A percentile compares a stretch with the other conserved stretches of the same genome.
phyloP scores from a whole-genome alignment of 805 yeast genomes.

The Starmera quercuum region DNA sequence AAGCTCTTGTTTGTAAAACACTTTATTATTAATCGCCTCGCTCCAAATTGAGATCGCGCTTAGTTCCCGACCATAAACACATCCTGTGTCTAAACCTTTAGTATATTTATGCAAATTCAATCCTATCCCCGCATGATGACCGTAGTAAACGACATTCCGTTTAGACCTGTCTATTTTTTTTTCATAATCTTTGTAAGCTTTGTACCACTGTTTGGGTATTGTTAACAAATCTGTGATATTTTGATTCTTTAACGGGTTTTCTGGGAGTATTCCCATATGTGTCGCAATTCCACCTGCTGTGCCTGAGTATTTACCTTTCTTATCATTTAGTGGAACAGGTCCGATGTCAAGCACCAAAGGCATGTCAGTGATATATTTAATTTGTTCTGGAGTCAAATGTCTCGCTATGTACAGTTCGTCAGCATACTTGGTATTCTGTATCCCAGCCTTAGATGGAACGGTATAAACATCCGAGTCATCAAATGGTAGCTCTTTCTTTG shows the following conservation, averaged over 20 bases:
- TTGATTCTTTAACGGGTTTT: constrained; percentile 32
- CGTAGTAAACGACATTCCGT: constrained; percentile 54
- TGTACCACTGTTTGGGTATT: constrained; percentile 60
- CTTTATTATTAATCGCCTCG: constrained; percentile 1
- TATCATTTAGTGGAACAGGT: constrained; percentile 32
- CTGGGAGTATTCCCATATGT: constrained; percentile 75
- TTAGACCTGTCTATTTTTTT: constrained; percentile 18
- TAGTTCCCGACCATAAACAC: constrained; percentile 67
- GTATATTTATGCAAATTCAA: constrained; percentile 56
- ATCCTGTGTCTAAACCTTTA: constrained; percentile 77
- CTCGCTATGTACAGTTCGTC: constrained; percentile 9
- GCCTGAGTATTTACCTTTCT: constrained; percentile 11
- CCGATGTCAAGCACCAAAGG: constrained; percentile 61
- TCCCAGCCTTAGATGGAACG: constrained; percentile 12
- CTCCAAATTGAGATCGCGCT: constrained; percentile 38
- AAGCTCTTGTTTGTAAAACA: constrained; percentile 4
- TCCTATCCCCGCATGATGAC: constrained; percentile 84
- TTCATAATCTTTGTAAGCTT: constrained; percentile 17
- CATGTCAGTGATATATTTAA: constrained; percentile 51
- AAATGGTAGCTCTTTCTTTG: constrained; percentile 22
- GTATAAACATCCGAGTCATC: constrained; percentile 10
- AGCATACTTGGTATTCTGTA: constrained; percentile 6
- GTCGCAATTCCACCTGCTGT: constrained; percentile 46
- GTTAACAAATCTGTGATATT: constrained; percentile 56
- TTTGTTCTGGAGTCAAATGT: constrained; percentile 47